phyloP scores from a whole-genome alignment of 1,284 basidiomycete species.

The Leccinum subfulvum region DNA sequence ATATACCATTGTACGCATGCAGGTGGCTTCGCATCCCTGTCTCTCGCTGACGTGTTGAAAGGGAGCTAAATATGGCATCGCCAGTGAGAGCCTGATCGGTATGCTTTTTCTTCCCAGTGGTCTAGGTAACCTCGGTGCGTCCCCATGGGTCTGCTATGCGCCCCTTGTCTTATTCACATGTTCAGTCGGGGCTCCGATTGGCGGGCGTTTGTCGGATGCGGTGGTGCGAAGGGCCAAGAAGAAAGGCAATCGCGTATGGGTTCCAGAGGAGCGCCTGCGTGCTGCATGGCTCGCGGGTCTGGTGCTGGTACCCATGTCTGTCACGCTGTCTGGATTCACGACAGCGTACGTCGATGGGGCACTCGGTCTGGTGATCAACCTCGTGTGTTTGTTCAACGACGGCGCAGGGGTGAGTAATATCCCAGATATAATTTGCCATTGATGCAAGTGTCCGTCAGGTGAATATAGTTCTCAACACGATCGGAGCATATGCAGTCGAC shows the following conservation, averaged over 20 bases:
- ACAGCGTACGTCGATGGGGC: conserved; percentile 39
- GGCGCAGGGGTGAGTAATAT: conserved; percentile 45
- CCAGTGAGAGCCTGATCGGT: conserved; percentile 58
- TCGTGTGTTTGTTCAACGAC: conserved; percentile 47
- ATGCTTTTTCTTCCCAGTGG: conserved; percentile 60
- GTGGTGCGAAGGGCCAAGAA: conserved; percentile 47
- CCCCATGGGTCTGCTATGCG: neutral
- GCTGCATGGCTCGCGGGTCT: conserved; percentile 46
- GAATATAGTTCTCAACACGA: conserved; percentile 47
- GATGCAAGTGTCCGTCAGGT: conserved; percentile 31
- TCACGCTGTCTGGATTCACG: conserved; percentile 22
- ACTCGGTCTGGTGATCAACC: conserved; percentile 40
- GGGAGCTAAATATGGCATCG: conserved; percentile 58
- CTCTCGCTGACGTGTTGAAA: conserved; percentile 24
- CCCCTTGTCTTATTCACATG: neutral
- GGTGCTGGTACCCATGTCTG: conserved; percentile 39
- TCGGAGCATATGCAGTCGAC: conserved; percentile 59
- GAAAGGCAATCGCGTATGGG: conserved; percentile 47
- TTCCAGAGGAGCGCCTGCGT: conserved; percentile 61
- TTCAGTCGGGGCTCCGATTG: conserved; percentile 50
- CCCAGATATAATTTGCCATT: neutral
- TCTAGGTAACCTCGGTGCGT: conserved; percentile 54
- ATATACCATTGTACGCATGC: conserved; percentile 36
- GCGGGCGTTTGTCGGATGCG: conserved; percentile 54
- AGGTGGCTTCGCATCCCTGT: neutral